Evolutionary conservation across 495 filamentous ascomycete genomes (phyloP).

Genomic region (Penicillium egyptiacum): DNA sequence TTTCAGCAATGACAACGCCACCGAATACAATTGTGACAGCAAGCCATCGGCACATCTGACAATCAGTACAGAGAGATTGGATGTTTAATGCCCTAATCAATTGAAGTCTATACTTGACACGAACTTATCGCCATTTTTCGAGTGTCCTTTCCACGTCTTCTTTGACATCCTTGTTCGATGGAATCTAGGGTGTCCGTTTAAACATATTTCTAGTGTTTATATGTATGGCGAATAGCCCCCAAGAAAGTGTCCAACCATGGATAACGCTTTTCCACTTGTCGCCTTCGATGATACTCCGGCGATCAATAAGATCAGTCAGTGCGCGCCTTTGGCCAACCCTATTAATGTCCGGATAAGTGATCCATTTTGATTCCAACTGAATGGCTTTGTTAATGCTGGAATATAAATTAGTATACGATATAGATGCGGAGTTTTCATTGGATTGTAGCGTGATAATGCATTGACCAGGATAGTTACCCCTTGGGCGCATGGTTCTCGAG

Average conservation of each 20-base stretch:
- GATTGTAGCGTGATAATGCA: background rate
- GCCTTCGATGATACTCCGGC: background rate
- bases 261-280: background rate
- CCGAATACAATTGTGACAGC: background rate
- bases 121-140: background rate
- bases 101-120: background rate
- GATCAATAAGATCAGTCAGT: background rate
- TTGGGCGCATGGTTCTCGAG: background rate
- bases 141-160: background rate
- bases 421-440: background rate
- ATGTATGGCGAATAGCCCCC: background rate
- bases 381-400: too few species aligned
- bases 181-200: background rate
- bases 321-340: background rate
- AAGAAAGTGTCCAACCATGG: background rate
- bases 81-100: background rate
- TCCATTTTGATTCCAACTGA: background rate
- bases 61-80: background rate
- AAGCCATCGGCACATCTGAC: constrained; percentile 1
- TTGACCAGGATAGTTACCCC: background rate
- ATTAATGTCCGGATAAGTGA: background rate
- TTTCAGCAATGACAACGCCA: constrained; percentile 6
- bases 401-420: background rate
- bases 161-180: background rate
- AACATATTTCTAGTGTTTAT: background rate